A percentile compares a stretch with the other conserved stretches of the same genome.
Evolutionary conservation across 169 alveolate genomes (phyloP).

Genomic region (Babesia ovata): DNA sequence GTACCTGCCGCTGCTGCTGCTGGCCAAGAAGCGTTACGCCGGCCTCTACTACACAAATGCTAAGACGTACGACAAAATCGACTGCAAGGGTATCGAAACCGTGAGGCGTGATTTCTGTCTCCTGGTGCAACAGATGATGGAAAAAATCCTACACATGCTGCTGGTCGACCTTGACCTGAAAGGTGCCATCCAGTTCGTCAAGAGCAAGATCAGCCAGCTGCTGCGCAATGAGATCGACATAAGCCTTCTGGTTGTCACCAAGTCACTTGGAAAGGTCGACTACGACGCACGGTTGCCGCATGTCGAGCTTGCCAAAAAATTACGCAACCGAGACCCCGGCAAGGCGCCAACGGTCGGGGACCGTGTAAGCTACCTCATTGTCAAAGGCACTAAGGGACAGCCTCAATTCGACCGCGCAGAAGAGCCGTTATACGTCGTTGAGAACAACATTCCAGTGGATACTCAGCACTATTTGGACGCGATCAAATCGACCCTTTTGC

Average conservation of each 20-base stretch:
- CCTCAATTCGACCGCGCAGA: slow-evolving; percentile 97
- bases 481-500: slow-evolving; percentile 89
- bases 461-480: slow-evolving; percentile 96
- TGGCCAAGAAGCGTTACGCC: slow-evolving; percentile 97
- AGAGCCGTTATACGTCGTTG: slow-evolving; percentile 98
- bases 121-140: slow-evolving; percentile 93
- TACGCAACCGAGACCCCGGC: slow-evolving; percentile 92
- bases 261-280: slow-evolving; percentile 92
- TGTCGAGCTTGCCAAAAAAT: slow-evolving; percentile 97
- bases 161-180: slow-evolving; percentile 89
- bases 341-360: slow-evolving; percentile 98
- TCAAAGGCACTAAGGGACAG: slow-evolving; percentile 93
- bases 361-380: slow-evolving; percentile 95
- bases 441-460: slow-evolving; percentile 95
- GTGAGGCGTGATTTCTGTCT: slow-evolving; percentile 98
- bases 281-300: slow-evolving; percentile 97
- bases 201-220: slow-evolving; percentile 82
- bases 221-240: slow-evolving; percentile 96
- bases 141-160: slow-evolving; percentile 87
- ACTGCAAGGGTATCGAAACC: slow-evolving; percentile 95
- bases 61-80: slow-evolving; percentile 94
- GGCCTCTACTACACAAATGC: slow-evolving; percentile 92
- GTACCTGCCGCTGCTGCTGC: slow-evolving; percentile 94
- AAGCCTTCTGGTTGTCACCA: slow-evolving; percentile 95
- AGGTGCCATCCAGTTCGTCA: slow-evolving; percentile 89